A percentile compares a stretch with the other conserved stretches of the same genome.
These are phyloP conservation scores for Pulveroboletus sp. DNA, from an alignment of 768 basidiomycete genomes.

Conservation along the genomic window DNA sequence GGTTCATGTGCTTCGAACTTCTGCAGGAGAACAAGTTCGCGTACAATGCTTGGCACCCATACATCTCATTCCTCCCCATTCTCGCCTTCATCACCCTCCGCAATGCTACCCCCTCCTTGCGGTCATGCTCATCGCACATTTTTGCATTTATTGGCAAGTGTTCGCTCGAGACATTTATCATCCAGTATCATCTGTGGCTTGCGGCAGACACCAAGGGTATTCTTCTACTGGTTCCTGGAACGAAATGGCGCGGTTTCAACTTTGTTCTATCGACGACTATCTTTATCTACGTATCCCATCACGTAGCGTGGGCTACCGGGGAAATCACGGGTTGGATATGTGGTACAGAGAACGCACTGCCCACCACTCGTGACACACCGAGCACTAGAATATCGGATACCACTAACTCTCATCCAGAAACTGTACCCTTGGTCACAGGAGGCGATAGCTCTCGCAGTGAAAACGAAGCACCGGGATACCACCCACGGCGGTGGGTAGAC, in stretches of 20 bases:
- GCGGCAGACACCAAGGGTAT: conserved; percentile 81
- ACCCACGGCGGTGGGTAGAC: conserved; percentile 46
- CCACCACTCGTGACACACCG: conserved; percentile 13
- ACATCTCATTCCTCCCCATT: conserved; percentile 77
- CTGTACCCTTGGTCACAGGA: conserved; percentile 6
- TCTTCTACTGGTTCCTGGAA: conserved; percentile 73
- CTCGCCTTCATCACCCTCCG: conserved; percentile 70
- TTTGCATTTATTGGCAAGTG: conserved; percentile 84
- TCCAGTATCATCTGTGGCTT: conserved; percentile 86
- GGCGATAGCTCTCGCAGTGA: conserved; percentile 14
- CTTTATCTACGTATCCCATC: conserved; percentile 78
- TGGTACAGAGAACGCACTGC: conserved; percentile 27
- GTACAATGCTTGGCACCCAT: conserved; percentile 85
- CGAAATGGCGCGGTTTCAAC: conserved; percentile 69
- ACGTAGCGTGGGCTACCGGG: conserved; percentile 69
- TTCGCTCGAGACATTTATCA: conserved; percentile 87
- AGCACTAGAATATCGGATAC: neutral
- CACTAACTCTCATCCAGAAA: conserved; percentile 2
- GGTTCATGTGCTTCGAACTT: conserved; percentile 85
- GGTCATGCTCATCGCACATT: conserved; percentile 60
- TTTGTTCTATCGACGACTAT: conserved; percentile 68
- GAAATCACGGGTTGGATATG: conserved; percentile 62
- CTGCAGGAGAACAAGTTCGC: conserved; percentile 71
- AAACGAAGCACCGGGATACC: conserved; percentile 37
- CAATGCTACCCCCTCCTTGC: conserved; percentile 66